Evolutionary conservation across 306 rosid genomes (phyloP), one percentile per base, ranked within the genome.

Genomic region (Citrullus mucosospermus): DNA sequence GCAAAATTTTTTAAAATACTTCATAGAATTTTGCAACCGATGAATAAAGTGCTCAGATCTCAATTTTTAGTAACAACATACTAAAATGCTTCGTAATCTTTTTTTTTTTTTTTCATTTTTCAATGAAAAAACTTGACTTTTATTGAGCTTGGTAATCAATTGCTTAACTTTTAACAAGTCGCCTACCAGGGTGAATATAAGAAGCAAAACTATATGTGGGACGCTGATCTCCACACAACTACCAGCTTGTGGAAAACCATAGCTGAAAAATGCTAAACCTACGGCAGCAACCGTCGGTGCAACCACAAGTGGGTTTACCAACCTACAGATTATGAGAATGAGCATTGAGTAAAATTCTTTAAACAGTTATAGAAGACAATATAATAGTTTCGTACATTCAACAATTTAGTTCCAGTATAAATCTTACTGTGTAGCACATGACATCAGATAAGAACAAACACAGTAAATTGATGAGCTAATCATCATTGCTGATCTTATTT

Each of bases 281-380:
- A 92, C 88, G 3, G 97, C 97, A 46, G 97, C 97, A 83, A 95
- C 93, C 65, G 98, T 91, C 66, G 98, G 98, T 46, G 98, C 98
- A 82, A 95, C 93, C 81, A 95, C 97, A 68, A 92, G 78, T 53
- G 98, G 98, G 83, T 92, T 90, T 91, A 90, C 88, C 78, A 93
- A 73, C 87, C 98, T 93, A 82, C 84, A 87, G 80, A 59, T 50
- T 8, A 67, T 75, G 10, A 51, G 25, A 48, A 71, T 53, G 41
- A 62, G 12, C 56, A 20, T 25, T 17, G 34, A 80, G 41, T 20
- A 41, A 50, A 22, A 57, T 22, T 75, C 68, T 82, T 76, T 70
- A 48, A 60, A 48, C 36, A 63, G 1, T 11, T 10, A 51, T 9
- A 34, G 16, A n/a, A 56, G 18, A 34, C 3, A 36, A 18, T 39